phyloP scores from a whole-genome alignment of 2,329 filamentous ascomycete genomes.

The Aaosphaeria arxii region DNA sequence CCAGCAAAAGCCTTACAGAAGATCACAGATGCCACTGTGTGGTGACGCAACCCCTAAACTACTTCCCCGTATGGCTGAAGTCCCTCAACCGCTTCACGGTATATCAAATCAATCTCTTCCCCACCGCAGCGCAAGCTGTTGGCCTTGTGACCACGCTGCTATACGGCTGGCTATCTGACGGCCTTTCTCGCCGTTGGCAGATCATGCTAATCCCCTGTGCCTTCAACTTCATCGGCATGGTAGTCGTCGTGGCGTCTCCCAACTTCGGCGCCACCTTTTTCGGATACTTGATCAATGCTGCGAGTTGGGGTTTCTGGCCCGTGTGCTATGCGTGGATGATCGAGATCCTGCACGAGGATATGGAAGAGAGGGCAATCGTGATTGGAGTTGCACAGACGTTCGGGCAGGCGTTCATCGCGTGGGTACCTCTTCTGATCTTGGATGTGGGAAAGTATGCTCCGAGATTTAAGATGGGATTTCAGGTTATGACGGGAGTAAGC shows the following conservation, averaged over 20 bases:
- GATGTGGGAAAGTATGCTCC: slow-evolving; percentile 11
- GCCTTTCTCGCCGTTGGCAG: slow-evolving; percentile 8
- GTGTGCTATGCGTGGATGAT: slow-evolving; percentile 42
- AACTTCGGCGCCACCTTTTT: slow-evolving; percentile 13
- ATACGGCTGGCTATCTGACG: slow-evolving; percentile 10
- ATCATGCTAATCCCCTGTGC: slow-evolving; percentile 11
- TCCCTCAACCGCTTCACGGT: slow-evolving; percentile 9
- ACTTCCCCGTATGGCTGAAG: slow-evolving; percentile 12
- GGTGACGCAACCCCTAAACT: slow-evolving; percentile 11
- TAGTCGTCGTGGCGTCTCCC: slow-evolving; percentile 6
- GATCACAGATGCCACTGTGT: slow-evolving; percentile 5
- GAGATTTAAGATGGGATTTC: slow-evolving; percentile 6
- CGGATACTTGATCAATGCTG: slow-evolving; percentile 13
- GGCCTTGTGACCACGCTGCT: slow-evolving; percentile 8
- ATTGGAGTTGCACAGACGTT: slow-evolving; percentile 45
- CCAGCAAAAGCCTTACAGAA: background rate
- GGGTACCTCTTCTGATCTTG: slow-evolving; percentile 31
- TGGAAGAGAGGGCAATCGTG: slow-evolving; percentile 44
- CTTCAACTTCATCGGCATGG: slow-evolving; percentile 12
- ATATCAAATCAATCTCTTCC: slow-evolving; percentile 14
- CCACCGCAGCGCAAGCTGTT: slow-evolving; percentile 8
- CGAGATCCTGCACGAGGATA: slow-evolving; percentile 42
- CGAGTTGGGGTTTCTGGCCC: slow-evolving; percentile 11
- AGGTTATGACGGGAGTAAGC: slow-evolving; percentile 8
- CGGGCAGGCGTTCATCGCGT: slow-evolving; percentile 44